phyloP scores from a whole-genome alignment of 2,329 filamentous ascomycete genomes.

The Cercospora sp. region DNA sequence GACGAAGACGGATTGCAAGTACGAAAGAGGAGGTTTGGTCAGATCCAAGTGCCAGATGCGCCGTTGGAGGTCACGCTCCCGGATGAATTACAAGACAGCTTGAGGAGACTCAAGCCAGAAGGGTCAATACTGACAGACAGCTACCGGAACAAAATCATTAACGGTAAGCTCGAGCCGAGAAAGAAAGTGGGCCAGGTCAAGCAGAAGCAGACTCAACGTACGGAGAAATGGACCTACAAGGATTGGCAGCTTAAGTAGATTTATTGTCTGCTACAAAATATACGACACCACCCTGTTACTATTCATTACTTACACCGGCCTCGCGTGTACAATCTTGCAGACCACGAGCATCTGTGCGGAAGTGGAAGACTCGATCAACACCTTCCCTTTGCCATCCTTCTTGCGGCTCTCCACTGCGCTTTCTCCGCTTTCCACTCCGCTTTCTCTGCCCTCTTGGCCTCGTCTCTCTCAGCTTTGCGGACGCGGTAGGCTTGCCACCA shows the following conservation, averaged over 20 bases:
- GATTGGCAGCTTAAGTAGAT: constrained; percentile 67
- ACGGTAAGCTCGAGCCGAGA: constrained; percentile 84
- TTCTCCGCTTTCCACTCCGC: constrained; percentile 4
- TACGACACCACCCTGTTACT: neutral
- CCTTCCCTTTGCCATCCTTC: constrained; percentile 1
- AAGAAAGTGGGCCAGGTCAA: constrained; percentile 77
- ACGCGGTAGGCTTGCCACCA: neutral
- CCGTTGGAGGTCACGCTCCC: constrained; percentile 52
- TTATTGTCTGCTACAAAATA: neutral
- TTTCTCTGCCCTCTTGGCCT: constrained; percentile 5
- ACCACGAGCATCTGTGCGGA: neutral
- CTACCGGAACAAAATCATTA: constrained; percentile 82
- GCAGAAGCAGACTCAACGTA: constrained; percentile 76
- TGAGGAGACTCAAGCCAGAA: constrained; percentile 70
- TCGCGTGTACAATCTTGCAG: neutral
- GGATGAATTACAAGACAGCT: constrained; percentile 53
- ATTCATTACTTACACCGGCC: neutral
- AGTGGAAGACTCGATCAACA: neutral
- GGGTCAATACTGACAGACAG: constrained; percentile 93
- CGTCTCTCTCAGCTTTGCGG: constrained; percentile 2
- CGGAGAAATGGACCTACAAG: constrained; percentile 98
- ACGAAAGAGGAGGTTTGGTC: constrained; percentile 71
- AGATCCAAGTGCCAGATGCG: constrained; percentile 71
- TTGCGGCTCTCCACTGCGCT: constrained; percentile 1
- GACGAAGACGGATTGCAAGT: constrained; percentile 48